Evolutionary conservation across 495 filamentous ascomycete species (phyloP), one percentile per base, ranked within the genome.

Genomic region (Penicillium antarcticum): DNA sequence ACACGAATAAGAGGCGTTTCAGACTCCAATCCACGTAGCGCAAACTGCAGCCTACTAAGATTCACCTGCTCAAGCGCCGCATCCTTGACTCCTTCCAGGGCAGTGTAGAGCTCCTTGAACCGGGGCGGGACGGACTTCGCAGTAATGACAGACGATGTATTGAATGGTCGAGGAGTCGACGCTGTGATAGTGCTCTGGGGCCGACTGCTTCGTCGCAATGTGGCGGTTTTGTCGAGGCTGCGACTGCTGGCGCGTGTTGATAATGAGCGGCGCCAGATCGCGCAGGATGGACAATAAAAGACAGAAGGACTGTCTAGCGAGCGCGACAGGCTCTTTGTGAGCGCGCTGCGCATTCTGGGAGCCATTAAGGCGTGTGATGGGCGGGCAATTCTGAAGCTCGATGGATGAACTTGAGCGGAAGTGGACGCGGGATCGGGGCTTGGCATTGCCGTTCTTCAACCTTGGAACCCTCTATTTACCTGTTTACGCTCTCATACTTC

Each of bases 41-140:
- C 92, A 56, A 97, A 78, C 60, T 89, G 85, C 45, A 97, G 63
- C 56, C 89, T 82, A 49, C 87, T 87, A 17, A 87, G 74, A 67
- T 89, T 88, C 50, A 91, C 78, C 65, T 85, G 82, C 52, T 79
- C 78, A 33, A 80, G 71, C 19, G 85, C 81, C 35, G 80, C 68
- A 50, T 78, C 76, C 54, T 87, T 77, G 18, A 96, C 71, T 18
- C 77, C 74, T 8, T 71, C 67, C 16, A 95, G 72, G 10, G 83
- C 79, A 37, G 77, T 68, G 56, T 90, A 75, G 11, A 96, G 77
- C 46, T 78, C 72, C 40, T 66, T 64, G 44, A 75, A 66, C 16
- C 62, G 65, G 16, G 67, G 51, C 9, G 72, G 72, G 5, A 75
- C 64, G 38, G 60, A 63, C 42, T 66, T 63, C 21, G 64, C 65